These are phyloP conservation scores for Jamesozyma lodderae DNA, from an alignment of 805 yeast species.

Conservation along the genomic window DNA sequence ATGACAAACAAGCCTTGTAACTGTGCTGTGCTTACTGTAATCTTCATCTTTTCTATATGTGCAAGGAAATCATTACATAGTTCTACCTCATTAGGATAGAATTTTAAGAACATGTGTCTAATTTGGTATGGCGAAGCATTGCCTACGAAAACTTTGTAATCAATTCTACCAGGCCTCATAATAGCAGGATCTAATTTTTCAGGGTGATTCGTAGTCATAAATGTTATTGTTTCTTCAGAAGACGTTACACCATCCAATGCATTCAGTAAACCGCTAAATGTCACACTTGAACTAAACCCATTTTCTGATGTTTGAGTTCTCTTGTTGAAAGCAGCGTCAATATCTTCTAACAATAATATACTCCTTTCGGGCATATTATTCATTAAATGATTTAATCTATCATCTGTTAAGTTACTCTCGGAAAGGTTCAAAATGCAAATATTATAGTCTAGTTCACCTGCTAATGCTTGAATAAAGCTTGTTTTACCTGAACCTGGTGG, in stretches of 20 bases:
- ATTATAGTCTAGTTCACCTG: conserved; percentile 92
- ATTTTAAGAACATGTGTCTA: conserved; percentile 73
- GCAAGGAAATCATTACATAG: conserved; percentile 38
- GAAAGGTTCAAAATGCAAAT: conserved; percentile 87
- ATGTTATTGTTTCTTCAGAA: conserved; percentile 91
- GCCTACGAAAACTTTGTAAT: conserved; percentile 69
- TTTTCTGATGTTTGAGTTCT: conserved; percentile 67
- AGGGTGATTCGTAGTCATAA: conserved; percentile 98
- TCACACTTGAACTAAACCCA: conserved; percentile 81
- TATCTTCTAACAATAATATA: conserved; percentile 77
- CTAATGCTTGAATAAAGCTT: conserved; percentile 89
- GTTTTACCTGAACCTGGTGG: conserved; percentile 98
- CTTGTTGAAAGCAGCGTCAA: conserved; percentile 89
- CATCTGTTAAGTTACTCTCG: conserved; percentile 89
- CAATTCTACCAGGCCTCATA: conserved; percentile 90
- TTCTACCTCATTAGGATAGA: conserved; percentile 57
- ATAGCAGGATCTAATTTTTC: conserved; percentile 89
- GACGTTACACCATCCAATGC: conserved; percentile 97
- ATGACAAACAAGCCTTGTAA: conserved; percentile 92
- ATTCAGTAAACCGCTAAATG: conserved; percentile 87
- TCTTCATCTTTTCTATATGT: conserved; percentile 7
- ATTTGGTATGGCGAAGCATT: conserved; percentile 84
- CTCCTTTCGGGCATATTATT: conserved; percentile 91
- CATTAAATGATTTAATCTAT: conserved; percentile 88
- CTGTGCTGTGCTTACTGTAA: conserved; percentile 71